Evolutionary conservation across 2,329 filamentous ascomycete species (phyloP).

Genomic region (Lizonia empirigonia): DNA sequence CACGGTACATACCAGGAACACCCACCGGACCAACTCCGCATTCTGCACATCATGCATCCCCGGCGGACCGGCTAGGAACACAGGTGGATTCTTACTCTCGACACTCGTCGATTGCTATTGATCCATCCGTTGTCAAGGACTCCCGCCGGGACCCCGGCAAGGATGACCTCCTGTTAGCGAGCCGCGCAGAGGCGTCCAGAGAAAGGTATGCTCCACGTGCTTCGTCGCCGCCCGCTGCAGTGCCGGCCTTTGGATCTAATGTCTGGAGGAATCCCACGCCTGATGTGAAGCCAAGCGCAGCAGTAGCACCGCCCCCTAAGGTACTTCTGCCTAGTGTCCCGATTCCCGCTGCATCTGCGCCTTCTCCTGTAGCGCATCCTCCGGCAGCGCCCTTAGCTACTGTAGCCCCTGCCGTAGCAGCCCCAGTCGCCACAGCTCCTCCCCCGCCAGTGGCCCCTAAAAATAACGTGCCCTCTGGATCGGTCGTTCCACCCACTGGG

Average conservation of each 20-base stretch:
- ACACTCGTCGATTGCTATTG: conserved; percentile 45
- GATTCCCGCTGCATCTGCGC: conserved; percentile 21
- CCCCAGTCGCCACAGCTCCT: conserved; percentile 31
- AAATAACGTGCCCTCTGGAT: conserved; percentile 17
- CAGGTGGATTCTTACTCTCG: conserved; percentile 44
- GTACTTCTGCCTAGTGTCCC: conserved; percentile 28
- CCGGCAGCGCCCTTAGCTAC: conserved; percentile 30
- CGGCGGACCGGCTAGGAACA: conserved; percentile 40
- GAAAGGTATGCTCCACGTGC: conserved; percentile 55
- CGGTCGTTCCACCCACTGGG: conserved; percentile 46
- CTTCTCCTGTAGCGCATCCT: conserved; percentile 31
- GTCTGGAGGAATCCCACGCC: conserved; percentile 51
- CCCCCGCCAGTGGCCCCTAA: conserved; percentile 29
- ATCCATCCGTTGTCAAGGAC: conserved; percentile 41
- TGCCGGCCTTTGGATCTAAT: conserved; percentile 60
- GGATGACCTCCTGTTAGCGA: conserved; percentile 52
- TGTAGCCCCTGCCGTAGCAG: conserved; percentile 25
- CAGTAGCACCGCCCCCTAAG: conserved; percentile 36
- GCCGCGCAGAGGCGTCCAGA: conserved; percentile 53
- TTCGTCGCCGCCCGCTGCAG: conserved; percentile 60
- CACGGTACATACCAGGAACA: conserved; percentile 41
- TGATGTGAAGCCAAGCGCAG: conserved; percentile 38
- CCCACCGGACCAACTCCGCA: conserved; percentile 43
- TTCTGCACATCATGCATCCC: conserved; percentile 39
- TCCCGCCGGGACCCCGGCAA: conserved; percentile 50